These are phyloP conservation scores for Amphirosellinia nigrospora DNA, from an alignment of 495 filamentous ascomycete genomes.

Conservation along the genomic window DNA sequence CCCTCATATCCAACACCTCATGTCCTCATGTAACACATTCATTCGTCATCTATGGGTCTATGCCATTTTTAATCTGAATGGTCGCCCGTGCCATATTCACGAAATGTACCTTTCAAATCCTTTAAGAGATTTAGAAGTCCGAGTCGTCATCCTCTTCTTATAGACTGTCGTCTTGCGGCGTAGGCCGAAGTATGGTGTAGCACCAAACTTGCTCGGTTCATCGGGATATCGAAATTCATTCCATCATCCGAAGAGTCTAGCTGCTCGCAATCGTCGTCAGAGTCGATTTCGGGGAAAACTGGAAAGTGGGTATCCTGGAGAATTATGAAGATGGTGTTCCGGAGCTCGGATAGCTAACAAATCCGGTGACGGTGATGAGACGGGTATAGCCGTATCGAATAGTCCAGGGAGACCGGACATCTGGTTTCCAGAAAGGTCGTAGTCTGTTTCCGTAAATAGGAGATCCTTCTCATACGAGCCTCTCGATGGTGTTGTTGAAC, in stretches of 20 bases:
- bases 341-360: conserved; percentile 2
- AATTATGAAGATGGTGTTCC: conserved; percentile 15
- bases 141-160: conserved; percentile 27
- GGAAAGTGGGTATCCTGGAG: conserved; percentile 27
- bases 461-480: conserved; percentile 54
- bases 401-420: conserved; percentile 50
- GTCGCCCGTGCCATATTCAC: neutral
- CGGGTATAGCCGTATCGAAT: conserved; percentile 30
- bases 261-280: conserved; percentile 20
- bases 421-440: conserved; percentile 41
- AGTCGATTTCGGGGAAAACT: conserved; percentile 28
- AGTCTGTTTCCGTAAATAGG: conserved; percentile 48
- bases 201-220: conserved; percentile 4
- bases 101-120: neutral
- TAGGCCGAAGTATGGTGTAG: neutral
- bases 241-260: conserved; percentile 34
- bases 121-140: conserved; percentile 10
- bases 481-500: conserved; percentile 7
- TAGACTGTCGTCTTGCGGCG: neutral
- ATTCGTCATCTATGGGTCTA: neutral
- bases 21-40: neutral
- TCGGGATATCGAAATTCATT: conserved; percentile 37
- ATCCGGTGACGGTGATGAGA: conserved; percentile 16
- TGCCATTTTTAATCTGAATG: neutral
- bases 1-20: conserved; percentile 5